Base-by-base conservation (phyloP, 2,329 filamentous ascomycete genomes). In the Trichoderma breve region DNA sequence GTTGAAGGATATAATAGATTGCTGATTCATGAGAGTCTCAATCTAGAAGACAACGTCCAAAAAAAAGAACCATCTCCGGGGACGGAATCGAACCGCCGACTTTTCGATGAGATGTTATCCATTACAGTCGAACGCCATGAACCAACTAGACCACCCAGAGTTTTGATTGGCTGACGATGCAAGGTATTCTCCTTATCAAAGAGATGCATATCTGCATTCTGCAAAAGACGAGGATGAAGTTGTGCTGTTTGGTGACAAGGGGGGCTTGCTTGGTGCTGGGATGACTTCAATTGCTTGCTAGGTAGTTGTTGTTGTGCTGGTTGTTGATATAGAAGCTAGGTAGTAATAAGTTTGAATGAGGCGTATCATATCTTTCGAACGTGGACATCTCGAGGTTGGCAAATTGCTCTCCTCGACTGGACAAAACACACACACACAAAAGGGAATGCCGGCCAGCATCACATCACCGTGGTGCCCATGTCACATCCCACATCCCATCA, bases 91-190 rank as follows among this genome's bases (percentile, higher is more conserved):
- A 77, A 77, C 76, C 76, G 75, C 75, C 75, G 76, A 77, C 76
- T 72, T 76, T 76, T 70, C 73, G 76, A 72, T 77, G 70, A 74
- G 51, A 74, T 74, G 74, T 68, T 47, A 58, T 53, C 71, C 63
- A 69, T 77, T 77, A 77, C 76, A 77, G 76, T 73, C 76, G 73
- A 69, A 76, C 73, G 76, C 75, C 74, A 76, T 76, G 71, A 76
- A 75, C 76, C 76, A 77, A 76, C 76, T 77, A 76, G 74, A 75
- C 76, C 74, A 77, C 76, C 75, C 75, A 64, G 76, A 77, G 76
- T 68, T 67, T 51, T 64, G 34, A 51, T 64, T 64, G 62, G 60
- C 14, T 63, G 60, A 43, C 58, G 32, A 7, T 2, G 6, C 24
- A 34, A 12, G 15, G 32, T 53, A 67, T 67, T 55, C 32, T 21